A percentile compares a stretch with the other conserved stretches of the same genome.
phyloP scores from a whole-genome alignment of 2,329 filamentous ascomycete genomes.

The Calonectria hongkongensis region DNA sequence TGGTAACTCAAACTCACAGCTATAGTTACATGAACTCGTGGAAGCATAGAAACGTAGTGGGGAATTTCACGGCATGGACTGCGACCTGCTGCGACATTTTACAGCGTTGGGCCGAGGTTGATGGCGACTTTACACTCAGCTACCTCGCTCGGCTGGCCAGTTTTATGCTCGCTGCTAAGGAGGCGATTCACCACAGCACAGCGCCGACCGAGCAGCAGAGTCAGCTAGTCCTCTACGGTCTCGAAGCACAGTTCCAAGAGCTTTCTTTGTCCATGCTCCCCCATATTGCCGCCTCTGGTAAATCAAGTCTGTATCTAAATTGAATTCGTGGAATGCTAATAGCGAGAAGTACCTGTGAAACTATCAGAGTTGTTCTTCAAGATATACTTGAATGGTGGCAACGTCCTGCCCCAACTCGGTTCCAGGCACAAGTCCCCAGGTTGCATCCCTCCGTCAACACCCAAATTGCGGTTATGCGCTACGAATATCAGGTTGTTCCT shows the following conservation, averaged over 20 bases:
- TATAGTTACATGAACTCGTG: conserved; percentile 63
- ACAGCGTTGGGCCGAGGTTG: conserved; percentile 58
- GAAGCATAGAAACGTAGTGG: conserved; percentile 58
- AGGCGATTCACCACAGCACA: conserved; percentile 55
- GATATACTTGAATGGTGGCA: conserved; percentile 63
- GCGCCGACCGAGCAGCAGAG: conserved; percentile 62
- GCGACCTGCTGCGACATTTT: conserved; percentile 67
- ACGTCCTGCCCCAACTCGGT: conserved; percentile 56
- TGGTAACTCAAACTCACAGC: conserved; percentile 36
- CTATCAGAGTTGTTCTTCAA: conserved; percentile 61
- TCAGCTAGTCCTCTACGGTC: conserved; percentile 66
- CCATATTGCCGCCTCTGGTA: conserved; percentile 55
- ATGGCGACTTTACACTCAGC: conserved; percentile 65
- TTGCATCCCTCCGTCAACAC: conserved; percentile 42
- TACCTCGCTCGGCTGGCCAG: conserved; percentile 66
- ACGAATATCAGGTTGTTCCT: conserved; percentile 57
- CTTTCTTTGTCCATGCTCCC: conserved; percentile 61
- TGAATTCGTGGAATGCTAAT: conserved; percentile 44
- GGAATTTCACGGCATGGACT: conserved; percentile 65
- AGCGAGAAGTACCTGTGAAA: conserved; percentile 50
- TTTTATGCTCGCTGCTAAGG: conserved; percentile 62
- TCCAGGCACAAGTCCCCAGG: conserved; percentile 27
- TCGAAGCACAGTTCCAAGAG: conserved; percentile 68
- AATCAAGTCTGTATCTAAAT: not conserved
- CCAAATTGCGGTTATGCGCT: conserved; percentile 52